Evolutionary conservation across 75 land plant species (phyloP), one percentile per base, ranked within the genome.

Genomic region (Adiantum capillusveneris): DNA sequence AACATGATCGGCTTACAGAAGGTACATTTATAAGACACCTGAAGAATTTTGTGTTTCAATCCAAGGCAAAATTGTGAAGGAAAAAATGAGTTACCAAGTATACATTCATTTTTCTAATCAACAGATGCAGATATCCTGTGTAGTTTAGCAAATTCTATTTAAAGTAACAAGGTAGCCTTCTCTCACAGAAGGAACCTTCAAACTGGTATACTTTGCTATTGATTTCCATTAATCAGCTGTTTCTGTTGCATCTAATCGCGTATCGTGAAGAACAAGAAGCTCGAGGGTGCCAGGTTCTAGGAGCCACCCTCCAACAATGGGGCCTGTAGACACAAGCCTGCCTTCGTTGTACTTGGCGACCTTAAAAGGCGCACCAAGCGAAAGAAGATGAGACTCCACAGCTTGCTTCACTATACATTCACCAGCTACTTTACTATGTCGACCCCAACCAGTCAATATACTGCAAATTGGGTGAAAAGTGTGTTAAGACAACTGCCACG

Each of bases 361-460:
- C 43, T 76, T 76, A 49, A 94, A 94, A 0, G 98, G 98, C 11
- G 98, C 89, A 36, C 90, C 86, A 13, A 94, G 76, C 31, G 69
- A 65, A 16, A 59, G 63, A 2, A 94, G 80, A 13, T 77, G 82
- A 14, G 83, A 74, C 60, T 86, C 98, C 28, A 94, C 60, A 7
- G 81, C 86, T 16, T 83, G 80, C 52, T 83, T 75, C 11, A 94
- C 81, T 11, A 90, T 68, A 57, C 98, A 76, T 27, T 79, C 81
- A 1, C 98, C 98, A 11, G 85, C 81, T 17, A 94, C 85, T 66
- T 88, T 93, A 75, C 98, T 93, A 66, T 94, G 98, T 70, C 84
- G 88, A 43, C 98, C 98, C 98, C 98, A 94, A 14, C 98, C 96
- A 12, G 98, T 94, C 79, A 94, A 75, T 62, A 94, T 89, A 68